These are phyloP conservation scores for Patellifolia procumbens DNA, from an alignment of 179 eudicot species.

Conservation along the genomic window DNA sequence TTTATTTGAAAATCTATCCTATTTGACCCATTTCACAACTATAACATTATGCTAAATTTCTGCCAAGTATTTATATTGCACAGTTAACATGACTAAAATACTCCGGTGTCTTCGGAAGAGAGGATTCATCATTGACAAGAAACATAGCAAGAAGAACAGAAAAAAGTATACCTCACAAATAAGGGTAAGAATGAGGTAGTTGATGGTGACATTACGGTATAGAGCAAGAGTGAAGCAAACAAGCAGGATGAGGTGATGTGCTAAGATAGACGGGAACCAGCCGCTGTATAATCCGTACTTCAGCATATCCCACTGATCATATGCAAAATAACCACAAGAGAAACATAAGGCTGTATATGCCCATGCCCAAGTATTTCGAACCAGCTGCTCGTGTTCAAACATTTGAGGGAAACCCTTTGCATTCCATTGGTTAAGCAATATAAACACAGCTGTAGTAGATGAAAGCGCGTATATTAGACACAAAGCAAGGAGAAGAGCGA, in stretches of 20 bases:
- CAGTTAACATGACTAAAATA: no score
- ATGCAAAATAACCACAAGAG: constrained; percentile 90
- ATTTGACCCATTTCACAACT: no score
- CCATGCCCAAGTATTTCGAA: constrained; percentile 68
- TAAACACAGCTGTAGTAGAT: constrained; percentile 57
- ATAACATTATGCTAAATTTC: no score
- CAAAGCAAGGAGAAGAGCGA: not conserved
- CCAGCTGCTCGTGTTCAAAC: constrained; percentile 77
- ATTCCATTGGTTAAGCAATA: constrained; percentile 57
- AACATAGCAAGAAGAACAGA: not conserved
- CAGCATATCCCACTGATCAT: constrained; percentile 95
- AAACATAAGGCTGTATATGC: constrained; percentile 76
- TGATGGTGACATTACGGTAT: constrained; percentile 83
- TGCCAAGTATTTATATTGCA: no score
- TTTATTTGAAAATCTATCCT: no score
- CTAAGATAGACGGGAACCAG: constrained; percentile 73
- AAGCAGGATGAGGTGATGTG: constrained; percentile 88
- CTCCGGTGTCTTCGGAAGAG: not conserved
- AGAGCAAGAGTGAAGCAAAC: constrained; percentile 89
- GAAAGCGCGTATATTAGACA: not conserved
- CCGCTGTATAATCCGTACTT: constrained; percentile 59
- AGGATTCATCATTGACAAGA: not conserved
- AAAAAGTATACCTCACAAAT: constrained; percentile 76
- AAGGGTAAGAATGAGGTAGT: constrained; percentile 93
- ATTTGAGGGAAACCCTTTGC: constrained; percentile 35